A percentile compares a stretch with the other conserved stretches of the same genome.
phyloP scores from a whole-genome alignment of 495 filamentous ascomycete species.

The Gamarada debralockiae region DNA sequence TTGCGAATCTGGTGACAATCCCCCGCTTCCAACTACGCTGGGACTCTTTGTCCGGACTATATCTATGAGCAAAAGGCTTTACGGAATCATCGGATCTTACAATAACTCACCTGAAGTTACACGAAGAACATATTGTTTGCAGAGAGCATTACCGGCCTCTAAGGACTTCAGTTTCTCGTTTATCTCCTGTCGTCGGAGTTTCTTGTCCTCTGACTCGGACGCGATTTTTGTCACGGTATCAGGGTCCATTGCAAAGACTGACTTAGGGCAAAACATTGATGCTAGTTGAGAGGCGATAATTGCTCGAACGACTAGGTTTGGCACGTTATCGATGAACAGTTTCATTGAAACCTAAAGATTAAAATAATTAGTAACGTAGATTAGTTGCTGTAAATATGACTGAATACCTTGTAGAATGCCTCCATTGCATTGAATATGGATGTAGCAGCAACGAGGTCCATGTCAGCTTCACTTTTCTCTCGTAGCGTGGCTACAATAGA shows the following conservation, averaged over 20 bases:
- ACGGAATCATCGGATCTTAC: too few relatives aligned
- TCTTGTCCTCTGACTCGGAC: constrained; percentile 15
- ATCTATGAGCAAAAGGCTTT: too few relatives aligned
- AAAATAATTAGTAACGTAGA: neutral
- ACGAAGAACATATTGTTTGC: constrained; percentile 26
- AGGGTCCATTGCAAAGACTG: constrained; percentile 15
- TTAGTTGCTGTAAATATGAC: neutral
- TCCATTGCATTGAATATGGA: constrained; percentile 32
- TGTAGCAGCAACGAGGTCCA: constrained; percentile 25
- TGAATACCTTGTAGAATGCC: constrained; percentile 34
- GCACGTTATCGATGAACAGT: constrained; percentile 33
- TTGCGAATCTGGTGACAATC: too few relatives aligned
- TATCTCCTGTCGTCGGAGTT: constrained; percentile 14
- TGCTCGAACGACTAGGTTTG: constrained; percentile 26
- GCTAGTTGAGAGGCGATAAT: constrained; percentile 8
- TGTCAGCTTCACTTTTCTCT: constrained; percentile 1
- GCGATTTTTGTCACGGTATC: constrained; percentile 14
- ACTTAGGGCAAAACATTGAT: constrained; percentile 14
- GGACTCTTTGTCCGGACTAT: too few relatives aligned
- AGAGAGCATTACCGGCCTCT: constrained; percentile 24
- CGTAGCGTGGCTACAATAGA: neutral
- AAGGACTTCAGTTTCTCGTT: constrained; percentile 18
- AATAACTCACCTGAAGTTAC: too few relatives aligned
- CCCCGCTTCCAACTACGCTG: too few relatives aligned
- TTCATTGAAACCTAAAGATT: constrained; percentile 29